Evolutionary conservation across 192 early-diverging fungal species (phyloP).

Genomic region (Pecoramyces ruminantium): DNA sequence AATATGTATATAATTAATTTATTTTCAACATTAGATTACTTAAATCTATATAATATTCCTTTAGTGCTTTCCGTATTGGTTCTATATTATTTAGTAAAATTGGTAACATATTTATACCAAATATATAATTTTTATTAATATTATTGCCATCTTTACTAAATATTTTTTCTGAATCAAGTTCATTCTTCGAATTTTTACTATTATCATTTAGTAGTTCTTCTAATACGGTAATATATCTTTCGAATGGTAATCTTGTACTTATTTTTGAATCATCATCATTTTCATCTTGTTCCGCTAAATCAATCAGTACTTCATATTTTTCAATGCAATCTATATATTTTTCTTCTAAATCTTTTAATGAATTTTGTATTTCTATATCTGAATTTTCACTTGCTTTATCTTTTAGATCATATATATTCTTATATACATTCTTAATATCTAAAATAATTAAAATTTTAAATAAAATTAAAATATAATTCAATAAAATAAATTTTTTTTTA

Average conservation of each 20-base stretch:
- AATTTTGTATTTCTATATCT: neutral
- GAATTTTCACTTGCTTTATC: neutral
- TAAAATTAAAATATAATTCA: too few relatives aligned
- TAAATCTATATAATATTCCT: neutral
- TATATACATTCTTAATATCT: neutral
- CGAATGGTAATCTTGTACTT: neutral
- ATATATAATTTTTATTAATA: neutral
- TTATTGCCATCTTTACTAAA: neutral
- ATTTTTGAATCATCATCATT: neutral
- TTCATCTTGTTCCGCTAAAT: neutral
- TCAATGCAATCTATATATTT: neutral
- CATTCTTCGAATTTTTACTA: neutral
- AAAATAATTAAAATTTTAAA: neutral
- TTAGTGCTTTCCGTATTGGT: neutral
- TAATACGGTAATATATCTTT: neutral
- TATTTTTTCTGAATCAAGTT: neutral
- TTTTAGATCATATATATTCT: neutral
- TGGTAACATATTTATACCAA: neutral
- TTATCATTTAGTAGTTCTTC: neutral
- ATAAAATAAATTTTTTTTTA: too few relatives aligned
- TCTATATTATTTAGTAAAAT: neutral
- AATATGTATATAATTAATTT: neutral
- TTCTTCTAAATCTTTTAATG: neutral
- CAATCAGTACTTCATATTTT: neutral
- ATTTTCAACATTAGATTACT: neutral